A percentile compares a stretch with the other conserved stretches of the same genome.
Conservation (phyloP, 371 early-diverging fungal genomes). For the Syncephalastrum racemosum region DNA sequence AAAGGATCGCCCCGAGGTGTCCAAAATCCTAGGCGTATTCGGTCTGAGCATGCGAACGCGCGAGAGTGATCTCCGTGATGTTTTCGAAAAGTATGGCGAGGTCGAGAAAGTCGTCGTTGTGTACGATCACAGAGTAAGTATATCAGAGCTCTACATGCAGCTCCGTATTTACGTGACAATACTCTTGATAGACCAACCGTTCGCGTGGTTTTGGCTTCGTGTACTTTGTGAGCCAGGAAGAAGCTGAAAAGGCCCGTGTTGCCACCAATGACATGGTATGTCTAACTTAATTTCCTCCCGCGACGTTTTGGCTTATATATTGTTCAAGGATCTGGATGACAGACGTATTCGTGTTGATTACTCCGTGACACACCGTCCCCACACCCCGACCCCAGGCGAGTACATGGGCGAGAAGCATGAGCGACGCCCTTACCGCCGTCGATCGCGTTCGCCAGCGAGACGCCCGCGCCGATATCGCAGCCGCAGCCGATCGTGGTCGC, state of each 20-base stretch:
- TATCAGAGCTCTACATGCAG: background rate
- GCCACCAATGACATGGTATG: constrained; percentile 35
- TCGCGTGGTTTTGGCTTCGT: constrained; percentile 84
- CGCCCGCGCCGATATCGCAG: constrained; percentile 23
- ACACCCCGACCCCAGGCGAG: constrained; percentile 66
- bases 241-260: constrained; percentile 75
- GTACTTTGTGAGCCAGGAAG: constrained; percentile 78
- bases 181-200: constrained; percentile 14
- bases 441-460: constrained; percentile 27
- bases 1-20: constrained; percentile 46
- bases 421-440: constrained; percentile 10
- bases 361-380: constrained; percentile 63
- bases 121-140: constrained; percentile 56
- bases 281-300: background rate
- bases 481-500: constrained; percentile 45
- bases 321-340: constrained; percentile 58
- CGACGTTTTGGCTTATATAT: background rate
- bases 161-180: background rate
- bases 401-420: constrained; percentile 59
- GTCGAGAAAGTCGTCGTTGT: constrained; percentile 62
- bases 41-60: constrained; percentile 72
- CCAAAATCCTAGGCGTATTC: constrained; percentile 78
- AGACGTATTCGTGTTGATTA: constrained; percentile 77
- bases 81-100: constrained; percentile 69
- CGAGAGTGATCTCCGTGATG: constrained; percentile 66